These are phyloP conservation scores for Lasiosphaeriaceae sp. DNA, from an alignment of 495 filamentous ascomycete species.

Conservation along the genomic window DNA sequence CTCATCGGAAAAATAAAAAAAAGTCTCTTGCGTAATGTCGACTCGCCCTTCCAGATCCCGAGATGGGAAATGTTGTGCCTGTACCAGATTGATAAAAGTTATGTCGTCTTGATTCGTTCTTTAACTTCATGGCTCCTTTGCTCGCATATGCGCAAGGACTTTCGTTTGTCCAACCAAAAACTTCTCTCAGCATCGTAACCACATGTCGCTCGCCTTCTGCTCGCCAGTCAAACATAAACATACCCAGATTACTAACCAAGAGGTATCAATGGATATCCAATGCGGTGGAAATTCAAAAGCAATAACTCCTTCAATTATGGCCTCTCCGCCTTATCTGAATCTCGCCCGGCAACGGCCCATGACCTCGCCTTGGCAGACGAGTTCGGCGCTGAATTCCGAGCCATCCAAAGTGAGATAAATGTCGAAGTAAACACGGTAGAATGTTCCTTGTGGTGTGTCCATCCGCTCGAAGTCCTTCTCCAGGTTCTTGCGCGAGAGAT, in stretches of 20 bases:
- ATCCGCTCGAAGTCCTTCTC: constrained; percentile 99
- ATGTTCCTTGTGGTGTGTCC: constrained; percentile 97
- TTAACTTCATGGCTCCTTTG: neutral
- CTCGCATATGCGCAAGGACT: neutral
- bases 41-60: neutral
- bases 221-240: neutral
- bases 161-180: neutral
- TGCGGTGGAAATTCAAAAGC: constrained; percentile 23
- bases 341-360: constrained; percentile 94
- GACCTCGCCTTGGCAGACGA: constrained; percentile 97
- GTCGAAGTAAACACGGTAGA: constrained; percentile 82
- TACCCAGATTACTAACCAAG: constrained; percentile 16
- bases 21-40: neutral
- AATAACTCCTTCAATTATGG: constrained; percentile 14
- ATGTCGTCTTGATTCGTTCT: constrained; percentile 9
- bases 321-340: constrained; percentile 52
- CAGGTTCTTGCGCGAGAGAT: constrained; percentile 94
- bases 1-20: no score
- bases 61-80: neutral
- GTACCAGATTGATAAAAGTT: neutral
- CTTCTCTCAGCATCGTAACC: neutral
- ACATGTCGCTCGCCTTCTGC: neutral
- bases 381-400: constrained; percentile 94
- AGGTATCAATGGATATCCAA: constrained; percentile 37
- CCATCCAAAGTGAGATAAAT: constrained; percentile 94